Evolutionary conservation across 352 stramenopile genomes (phyloP).

Genomic region (Pythium rhizo-oryzae): DNA sequence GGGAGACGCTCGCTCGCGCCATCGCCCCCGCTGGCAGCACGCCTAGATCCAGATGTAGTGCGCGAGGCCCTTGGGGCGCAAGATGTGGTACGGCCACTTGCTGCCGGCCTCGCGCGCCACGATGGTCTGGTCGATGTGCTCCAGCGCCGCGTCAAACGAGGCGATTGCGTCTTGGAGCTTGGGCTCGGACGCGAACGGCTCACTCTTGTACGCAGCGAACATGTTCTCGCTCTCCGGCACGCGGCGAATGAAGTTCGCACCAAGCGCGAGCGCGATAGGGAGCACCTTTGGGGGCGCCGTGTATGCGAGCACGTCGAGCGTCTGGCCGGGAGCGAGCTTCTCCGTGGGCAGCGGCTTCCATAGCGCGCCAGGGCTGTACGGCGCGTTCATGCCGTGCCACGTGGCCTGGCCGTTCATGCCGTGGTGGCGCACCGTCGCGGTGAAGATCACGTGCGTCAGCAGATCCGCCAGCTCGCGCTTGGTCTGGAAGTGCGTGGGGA

Average conservation of each 20-base stretch:
- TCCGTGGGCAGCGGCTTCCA: conserved; percentile 21
- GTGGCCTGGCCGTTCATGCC: conserved; percentile 25
- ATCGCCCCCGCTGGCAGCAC: too few relatives aligned
- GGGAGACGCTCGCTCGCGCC: too few relatives aligned
- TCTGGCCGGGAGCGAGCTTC: conserved; percentile 14
- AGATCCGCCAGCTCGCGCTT: conserved; percentile 12
- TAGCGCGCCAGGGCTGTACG: conserved; percentile 15
- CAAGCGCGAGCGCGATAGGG: neutral
- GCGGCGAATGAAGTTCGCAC: conserved; percentile 3
- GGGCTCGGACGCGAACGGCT: conserved; percentile 12
- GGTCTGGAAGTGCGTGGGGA: conserved; percentile 13
- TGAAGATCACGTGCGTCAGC: conserved; percentile 24
- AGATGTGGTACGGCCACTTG: conserved; percentile 11
- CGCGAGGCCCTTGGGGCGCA: neutral
- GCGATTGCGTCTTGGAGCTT: conserved; percentile 6
- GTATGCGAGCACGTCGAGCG: neutral
- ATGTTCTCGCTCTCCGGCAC: conserved; percentile 11
- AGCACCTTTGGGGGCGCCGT: neutral
- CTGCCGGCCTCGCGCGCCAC: neutral
- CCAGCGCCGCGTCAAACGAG: conserved; percentile 9
- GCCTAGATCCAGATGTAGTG: conserved; percentile 17
- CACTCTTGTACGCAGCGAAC: conserved; percentile 5
- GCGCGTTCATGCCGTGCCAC: conserved; percentile 23
- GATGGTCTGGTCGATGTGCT: conserved; percentile 20
- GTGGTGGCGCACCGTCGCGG: conserved; percentile 26